Evolutionary conservation across 2,329 filamentous ascomycete genomes (phyloP), one percentile per base, ranked within the genome.

Genomic region (Fusarium longipes): DNA sequence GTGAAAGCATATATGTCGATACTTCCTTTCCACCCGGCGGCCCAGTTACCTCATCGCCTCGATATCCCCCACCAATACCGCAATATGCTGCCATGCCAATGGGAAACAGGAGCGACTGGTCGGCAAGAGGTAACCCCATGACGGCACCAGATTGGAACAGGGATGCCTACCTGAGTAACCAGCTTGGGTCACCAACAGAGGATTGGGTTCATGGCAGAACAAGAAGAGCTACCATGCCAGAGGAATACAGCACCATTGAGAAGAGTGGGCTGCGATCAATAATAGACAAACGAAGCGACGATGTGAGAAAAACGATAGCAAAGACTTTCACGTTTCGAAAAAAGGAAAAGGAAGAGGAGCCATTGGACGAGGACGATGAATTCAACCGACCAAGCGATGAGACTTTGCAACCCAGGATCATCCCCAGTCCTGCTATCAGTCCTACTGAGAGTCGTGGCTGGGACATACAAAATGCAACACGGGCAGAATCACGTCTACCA

Each of bases 211-310:
- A 83, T 47, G 79, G 78, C 4, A 77, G 81, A 12, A 77, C 77
- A 1, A 76, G 82, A 50, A 80, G 80, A 38, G 79, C 82, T 0
- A 79, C 79, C 11, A 74, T 83, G 65, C 57, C 52, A 0, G 83
- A 85, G 27, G 83, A 86, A 39, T 79, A 83, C 2, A 84, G 83
- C 2, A 83, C 81, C 8, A 86, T 87, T 48, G 85, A 87, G 68
- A 84, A 83, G 67, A 87, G 84, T 3, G 83, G 83, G 0, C 77
- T 88, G 47, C 79, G 86, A 43, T 82, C 77, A 42, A 80, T 79
- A 22, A 76, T 87, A 45, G 86, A 88, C 65, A 85, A 83, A 75
- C 85, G 80, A 69, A 87, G 85, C 67, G 84, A 86, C n/a, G 81
- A 79, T 24, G 81, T 87, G 20, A 78, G 85, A 35, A 83, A 82